Percentiles rank a stretch among this genome's conserved stretches.
phyloP scores from a whole-genome alignment of 371 early-diverging fungal genomes.

The Mortierella sp. region DNA sequence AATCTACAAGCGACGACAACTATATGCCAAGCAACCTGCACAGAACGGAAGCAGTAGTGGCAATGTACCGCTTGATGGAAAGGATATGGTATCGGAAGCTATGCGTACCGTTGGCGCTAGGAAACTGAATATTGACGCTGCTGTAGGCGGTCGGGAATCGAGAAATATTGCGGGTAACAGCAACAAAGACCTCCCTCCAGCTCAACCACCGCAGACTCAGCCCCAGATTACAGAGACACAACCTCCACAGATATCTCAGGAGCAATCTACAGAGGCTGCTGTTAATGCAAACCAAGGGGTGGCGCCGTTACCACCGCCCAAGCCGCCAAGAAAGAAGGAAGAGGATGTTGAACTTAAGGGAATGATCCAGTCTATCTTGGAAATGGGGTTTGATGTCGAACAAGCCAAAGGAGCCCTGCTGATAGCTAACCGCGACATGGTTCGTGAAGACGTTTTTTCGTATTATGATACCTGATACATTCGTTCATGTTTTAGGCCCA shows the following conservation, averaged over 20 bases:
- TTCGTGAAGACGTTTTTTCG: slow-evolving; percentile 11
- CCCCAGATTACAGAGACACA: not conserved
- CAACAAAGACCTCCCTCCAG: slow-evolving; percentile 6
- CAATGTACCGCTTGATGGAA: slow-evolving; percentile 55
- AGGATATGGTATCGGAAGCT: slow-evolving; percentile 65
- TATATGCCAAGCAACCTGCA: slow-evolving; percentile 7
- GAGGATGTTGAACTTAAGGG: slow-evolving; percentile 56
- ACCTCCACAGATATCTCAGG: not conserved
- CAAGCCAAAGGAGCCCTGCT: slow-evolving; percentile 73
- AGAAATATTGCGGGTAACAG: not conserved
- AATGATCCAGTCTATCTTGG: slow-evolving; percentile 66
- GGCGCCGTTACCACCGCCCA: slow-evolving; percentile 10
- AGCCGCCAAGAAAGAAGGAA: slow-evolving; percentile 18
- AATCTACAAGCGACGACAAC: slow-evolving; percentile 61
- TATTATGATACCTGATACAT: not conserved
- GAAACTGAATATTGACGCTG: slow-evolving; percentile 18
- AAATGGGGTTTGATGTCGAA: slow-evolving; percentile 80
- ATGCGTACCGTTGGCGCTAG: slow-evolving; percentile 40
- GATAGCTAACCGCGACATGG: slow-evolving; percentile 68
- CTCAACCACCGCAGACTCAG: not conserved
- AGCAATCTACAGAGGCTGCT: not conserved
- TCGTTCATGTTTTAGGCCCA: not conserved
- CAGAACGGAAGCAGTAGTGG: not conserved
- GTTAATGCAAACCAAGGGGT: not conserved
- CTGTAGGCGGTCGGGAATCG: not conserved